Evolutionary conservation across 73 alveolate genomes (phyloP), one percentile per base, ranked within the genome.

Genomic region (Blepharisma japonicum): DNA sequence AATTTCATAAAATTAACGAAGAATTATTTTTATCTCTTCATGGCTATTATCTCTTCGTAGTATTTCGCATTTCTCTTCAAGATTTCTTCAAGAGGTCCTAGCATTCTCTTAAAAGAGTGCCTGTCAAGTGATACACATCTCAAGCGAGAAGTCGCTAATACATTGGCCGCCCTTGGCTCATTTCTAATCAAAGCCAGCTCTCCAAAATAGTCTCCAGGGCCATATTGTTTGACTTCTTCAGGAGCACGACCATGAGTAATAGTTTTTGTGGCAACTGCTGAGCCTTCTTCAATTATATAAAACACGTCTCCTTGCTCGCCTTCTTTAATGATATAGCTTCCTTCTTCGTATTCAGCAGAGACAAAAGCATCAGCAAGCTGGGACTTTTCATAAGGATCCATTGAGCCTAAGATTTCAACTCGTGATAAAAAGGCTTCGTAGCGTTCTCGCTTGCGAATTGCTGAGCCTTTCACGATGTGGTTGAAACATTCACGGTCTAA

Each of bases 81-180:
- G 50, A 90, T 84, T 23, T 84, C 92, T 78, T 90, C 94, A 48
- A 90, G 77, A 7, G 97, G 94, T 4, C 97, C 97, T 45, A 91
- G 71, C 68, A 91, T 77, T 76, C 97, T 83, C 71, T 88, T 91
- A 83, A 91, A 91, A 55, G 90, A 71, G 70, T 84, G 89, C 77
- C 97, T 81, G 80, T 91, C 97, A 6, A 91, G 81, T 8, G 94
- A 77, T 5, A 89, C 88, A 25, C 55, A 79, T 70, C 11, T 77
- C 18, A 72, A 20, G 25, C 25, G 27, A 14, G 48, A 68, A 71
- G 61, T 7, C 39, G 97, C 98, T 56, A 91, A 84, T 56, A 96
- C 93, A 81, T 86, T 92, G 46, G 98, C 98, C 32, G 97, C 98
- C 88, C 99, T 94, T 6, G 98, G 98, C 53, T 94, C 98, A 70